Conservation (phyloP, 495 filamentous ascomycete genomes). For the Penicillium simplicissimum region DNA sequence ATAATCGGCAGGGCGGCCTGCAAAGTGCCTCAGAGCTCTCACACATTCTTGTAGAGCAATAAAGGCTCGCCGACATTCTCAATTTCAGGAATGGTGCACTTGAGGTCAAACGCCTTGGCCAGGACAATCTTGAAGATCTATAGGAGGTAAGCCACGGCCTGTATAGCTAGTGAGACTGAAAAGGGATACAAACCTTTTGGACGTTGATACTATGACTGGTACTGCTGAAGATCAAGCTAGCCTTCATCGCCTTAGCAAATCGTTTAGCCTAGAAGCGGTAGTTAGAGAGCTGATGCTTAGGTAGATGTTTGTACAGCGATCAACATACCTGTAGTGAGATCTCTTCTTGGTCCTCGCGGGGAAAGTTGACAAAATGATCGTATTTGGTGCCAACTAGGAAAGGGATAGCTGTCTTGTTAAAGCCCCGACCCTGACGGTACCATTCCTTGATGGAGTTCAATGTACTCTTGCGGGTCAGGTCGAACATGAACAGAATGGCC, state of each 20-base stretch:
- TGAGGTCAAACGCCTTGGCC: conserved; percentile 96
- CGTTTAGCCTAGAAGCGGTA: conserved; percentile 68
- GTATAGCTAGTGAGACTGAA: background rate
- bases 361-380: conserved; percentile 98
- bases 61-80: conserved; percentile 97
- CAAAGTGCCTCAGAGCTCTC: conserved; percentile 13
- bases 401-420: conserved; percentile 99
- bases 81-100: conserved; percentile 98
- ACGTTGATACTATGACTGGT: conserved; percentile 99
- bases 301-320: background rate
- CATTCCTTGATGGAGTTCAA: conserved; percentile 99
- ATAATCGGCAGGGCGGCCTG: conserved; percentile 34
- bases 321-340: conserved; percentile 83
- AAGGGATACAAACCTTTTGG: conserved; percentile 71
- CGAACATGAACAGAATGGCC: conserved; percentile 99
- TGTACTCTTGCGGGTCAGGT: conserved; percentile 95
- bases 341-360: conserved; percentile 94
- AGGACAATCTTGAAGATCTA: conserved; percentile 99
- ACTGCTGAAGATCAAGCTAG: conserved; percentile 94
- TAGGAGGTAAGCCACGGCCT: conserved; percentile 11
- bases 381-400: conserved; percentile 97
- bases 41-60: conserved; percentile 84
- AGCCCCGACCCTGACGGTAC: conserved; percentile 96
- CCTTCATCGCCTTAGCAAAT: conserved; percentile 98
- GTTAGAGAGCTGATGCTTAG: conserved; percentile 7